phyloP scores from a whole-genome alignment of 345 rosid species.

The Lumnitzera littorea region DNA sequence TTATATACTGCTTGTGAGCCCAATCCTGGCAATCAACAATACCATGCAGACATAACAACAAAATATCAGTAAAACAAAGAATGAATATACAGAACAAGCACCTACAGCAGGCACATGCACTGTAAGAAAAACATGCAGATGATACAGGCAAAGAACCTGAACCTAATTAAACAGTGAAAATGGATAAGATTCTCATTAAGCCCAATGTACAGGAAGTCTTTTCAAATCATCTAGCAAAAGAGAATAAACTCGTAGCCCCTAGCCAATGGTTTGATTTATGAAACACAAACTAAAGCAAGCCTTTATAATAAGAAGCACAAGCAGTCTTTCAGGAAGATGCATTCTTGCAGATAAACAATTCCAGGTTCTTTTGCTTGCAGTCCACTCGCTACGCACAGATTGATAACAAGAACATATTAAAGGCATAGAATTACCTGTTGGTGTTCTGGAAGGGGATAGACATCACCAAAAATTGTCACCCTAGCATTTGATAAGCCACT shows the following conservation, averaged over 20 bases:
- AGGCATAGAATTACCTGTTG: constrained; percentile 48
- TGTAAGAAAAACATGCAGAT: no score
- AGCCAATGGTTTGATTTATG: no score
- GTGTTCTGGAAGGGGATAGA: constrained; percentile 75
- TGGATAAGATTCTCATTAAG: no score
- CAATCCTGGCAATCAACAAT: constrained; percentile 51
- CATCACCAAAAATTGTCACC: constrained; percentile 91
- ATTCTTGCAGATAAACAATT: neutral
- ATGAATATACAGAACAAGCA: neutral
- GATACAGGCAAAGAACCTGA: no score
- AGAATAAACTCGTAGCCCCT: no score
- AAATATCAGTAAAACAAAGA: neutral
- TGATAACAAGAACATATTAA: neutral
- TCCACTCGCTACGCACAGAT: neutral
- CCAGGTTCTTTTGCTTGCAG: neutral
- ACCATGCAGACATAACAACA: neutral
- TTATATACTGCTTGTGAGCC: constrained; percentile 90
- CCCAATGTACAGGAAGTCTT: neutral
- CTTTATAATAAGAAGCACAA: no score
- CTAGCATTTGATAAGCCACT: constrained; percentile 97
- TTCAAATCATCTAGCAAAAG: neutral
- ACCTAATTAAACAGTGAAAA: no score
- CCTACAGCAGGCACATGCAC: no score
- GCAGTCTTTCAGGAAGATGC: no score
- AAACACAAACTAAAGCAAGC: no score